Base-by-base conservation (phyloP, 2,329 filamentous ascomycete genomes). In the Fusarium pseudonygamai region DNA sequence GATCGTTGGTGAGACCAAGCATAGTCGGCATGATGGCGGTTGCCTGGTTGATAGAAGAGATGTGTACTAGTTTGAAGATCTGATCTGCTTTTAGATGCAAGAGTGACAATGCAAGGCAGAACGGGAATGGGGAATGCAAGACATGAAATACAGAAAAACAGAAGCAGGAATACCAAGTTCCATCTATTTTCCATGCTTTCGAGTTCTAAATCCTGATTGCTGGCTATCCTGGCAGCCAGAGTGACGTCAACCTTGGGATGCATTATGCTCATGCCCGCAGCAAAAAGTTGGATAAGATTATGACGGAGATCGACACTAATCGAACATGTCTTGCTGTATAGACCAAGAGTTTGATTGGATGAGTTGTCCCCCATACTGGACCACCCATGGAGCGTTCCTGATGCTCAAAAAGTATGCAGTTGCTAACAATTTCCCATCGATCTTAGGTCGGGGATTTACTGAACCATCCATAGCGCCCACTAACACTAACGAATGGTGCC, bases 171-270 rank as follows among this genome's bases (percentile, higher is more conserved):
- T 53, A 55, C 64, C 55, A 69, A 71, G 45, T 63, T 68, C 62
- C 66, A 71, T 45, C 40, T 55, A 63, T 71, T 76, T 76, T 69
- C 68, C 71, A 77, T 77, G 74, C 63, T 75, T 73, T 64, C 50
- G 42, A 53, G 64, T 36, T 68, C 45, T 53, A 78, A 78, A 78
- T 78, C 76, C 76, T 77, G 76, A 77, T 78, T 78, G 68, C 66
- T 77, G 76, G 69, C 64, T 61, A 34, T 72, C 39, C 60, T 28
- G 56, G 73, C 57, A 67, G n/a, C 70, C 62, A 42, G 53, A 62
- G 76, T 78, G 76, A 78, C 76, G 76, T 78, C 76, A 78, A 76
- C 53, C 63, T 59, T 69, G 64, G 64, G 70, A 36, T 45, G 60
- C 39, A 49, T 56, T 36, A 46, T 56, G 60, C 37, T 55, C 50